phyloP scores from a whole-genome alignment of 164 flowering plant genomes.

The Warburgia ugandensis region DNA sequence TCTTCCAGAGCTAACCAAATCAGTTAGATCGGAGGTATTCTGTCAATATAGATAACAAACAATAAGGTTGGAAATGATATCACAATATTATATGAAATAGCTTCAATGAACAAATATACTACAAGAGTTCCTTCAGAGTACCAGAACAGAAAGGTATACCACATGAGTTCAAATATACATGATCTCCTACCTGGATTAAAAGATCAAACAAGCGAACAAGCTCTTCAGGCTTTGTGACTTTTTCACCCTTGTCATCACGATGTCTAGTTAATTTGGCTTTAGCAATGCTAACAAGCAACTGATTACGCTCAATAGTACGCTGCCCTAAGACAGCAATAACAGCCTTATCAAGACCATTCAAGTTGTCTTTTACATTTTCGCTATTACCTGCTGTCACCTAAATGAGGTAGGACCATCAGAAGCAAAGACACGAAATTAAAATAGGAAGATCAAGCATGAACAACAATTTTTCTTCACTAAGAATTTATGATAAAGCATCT shows the following conservation, averaged over 20 bases:
- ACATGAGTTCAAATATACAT: too few relatives aligned
- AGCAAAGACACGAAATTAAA: too few relatives aligned
- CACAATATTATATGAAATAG: too few relatives aligned
- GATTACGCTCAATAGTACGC: slow-evolving; percentile 88
- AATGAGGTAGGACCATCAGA: slow-evolving; percentile 12
- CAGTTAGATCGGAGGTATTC: slow-evolving; percentile 87
- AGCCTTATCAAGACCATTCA: slow-evolving; percentile 96
- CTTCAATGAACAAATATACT: too few relatives aligned
- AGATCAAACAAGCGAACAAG: slow-evolving; percentile 95
- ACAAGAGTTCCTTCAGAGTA: too few relatives aligned
- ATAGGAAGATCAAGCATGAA: too few relatives aligned
- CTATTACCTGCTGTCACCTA: slow-evolving; percentile 85
- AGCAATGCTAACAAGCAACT: slow-evolving; percentile 65
- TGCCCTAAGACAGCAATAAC: slow-evolving; percentile 79
- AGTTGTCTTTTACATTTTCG: slow-evolving; percentile 82
- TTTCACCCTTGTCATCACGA: slow-evolving; percentile 73
- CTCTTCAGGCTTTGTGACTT: slow-evolving; percentile 88
- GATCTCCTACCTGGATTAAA: slow-evolving; percentile 58
- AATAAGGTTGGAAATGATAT: too few relatives aligned
- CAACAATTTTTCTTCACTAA: too few relatives aligned
- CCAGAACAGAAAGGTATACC: too few relatives aligned
- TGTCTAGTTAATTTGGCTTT: slow-evolving; percentile 57
- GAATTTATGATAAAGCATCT: too few relatives aligned
- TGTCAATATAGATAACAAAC: slow-evolving; percentile 33
- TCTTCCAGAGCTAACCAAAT: slow-evolving; percentile 93